phyloP scores from a whole-genome alignment of 179 eudicot species.

The Sideroxylon spinosum region DNA sequence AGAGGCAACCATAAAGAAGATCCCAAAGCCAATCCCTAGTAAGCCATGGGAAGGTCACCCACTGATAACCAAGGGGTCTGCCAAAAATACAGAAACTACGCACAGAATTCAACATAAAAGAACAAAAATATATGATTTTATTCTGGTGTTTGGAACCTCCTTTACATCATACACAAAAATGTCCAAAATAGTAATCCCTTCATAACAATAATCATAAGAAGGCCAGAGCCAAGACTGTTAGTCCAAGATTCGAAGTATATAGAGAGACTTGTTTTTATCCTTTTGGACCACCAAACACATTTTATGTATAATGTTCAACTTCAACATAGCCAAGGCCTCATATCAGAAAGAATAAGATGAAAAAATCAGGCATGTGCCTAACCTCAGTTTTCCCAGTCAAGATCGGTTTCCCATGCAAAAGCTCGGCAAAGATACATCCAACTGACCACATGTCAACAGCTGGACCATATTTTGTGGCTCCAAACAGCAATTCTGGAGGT shows the following conservation, averaged over 20 bases:
- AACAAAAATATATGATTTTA: too few species aligned
- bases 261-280: neutral
- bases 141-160: slow-evolving; percentile 5
- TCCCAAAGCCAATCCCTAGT: too few species aligned
- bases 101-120: neutral
- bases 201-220: slow-evolving; percentile 6
- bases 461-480: slow-evolving; percentile 80
- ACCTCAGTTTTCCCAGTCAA: slow-evolving; percentile 85
- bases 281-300: slow-evolving; percentile 10
- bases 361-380: slow-evolving; percentile 14
- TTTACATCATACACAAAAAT: neutral
- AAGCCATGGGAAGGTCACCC: too few species aligned
- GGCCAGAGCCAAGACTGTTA: neutral
- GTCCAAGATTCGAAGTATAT: neutral
- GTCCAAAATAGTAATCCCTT: neutral
- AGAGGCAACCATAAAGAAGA: too few species aligned
- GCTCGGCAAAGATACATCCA: slow-evolving; percentile 90
- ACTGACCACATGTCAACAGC: slow-evolving; percentile 93
- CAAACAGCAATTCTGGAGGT: slow-evolving; percentile 96
- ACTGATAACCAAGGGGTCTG: neutral
- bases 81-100: neutral
- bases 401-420: slow-evolving; percentile 75
- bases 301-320: neutral
- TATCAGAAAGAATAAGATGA: neutral
- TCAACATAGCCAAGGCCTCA: neutral